Percentiles rank a stretch among this genome's conserved stretches.
phyloP scores from a whole-genome alignment of 805 yeast genomes.

The Brettanomyces custersianus region DNA sequence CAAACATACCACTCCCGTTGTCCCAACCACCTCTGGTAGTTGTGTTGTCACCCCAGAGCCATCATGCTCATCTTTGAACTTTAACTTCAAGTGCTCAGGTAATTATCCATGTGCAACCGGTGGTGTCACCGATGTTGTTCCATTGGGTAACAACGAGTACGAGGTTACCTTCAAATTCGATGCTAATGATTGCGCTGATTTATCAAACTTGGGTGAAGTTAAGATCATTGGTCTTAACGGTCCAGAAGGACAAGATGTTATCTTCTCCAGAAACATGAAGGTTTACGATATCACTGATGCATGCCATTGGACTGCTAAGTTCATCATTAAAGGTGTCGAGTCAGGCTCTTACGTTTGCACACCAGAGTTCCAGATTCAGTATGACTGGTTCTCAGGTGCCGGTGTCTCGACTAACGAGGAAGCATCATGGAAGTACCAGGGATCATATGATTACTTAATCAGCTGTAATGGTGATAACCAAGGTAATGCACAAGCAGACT shows the following conservation, averaged over 20 bases:
- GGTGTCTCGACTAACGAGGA: conserved; percentile 4
- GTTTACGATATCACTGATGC: conserved; percentile 14
- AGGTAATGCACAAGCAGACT: conserved; percentile 19
- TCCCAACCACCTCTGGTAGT: no score
- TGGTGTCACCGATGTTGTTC: conserved; percentile 1
- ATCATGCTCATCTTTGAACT: conserved; percentile 3
- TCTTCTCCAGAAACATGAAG: conserved; percentile 12
- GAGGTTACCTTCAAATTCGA: conserved; percentile 5
- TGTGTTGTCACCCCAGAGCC: conserved; percentile 3
- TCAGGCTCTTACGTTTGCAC: conserved; percentile 9
- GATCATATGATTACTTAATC: conserved; percentile 13
- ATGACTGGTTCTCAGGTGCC: conserved; percentile 19
- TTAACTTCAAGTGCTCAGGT: conserved; percentile 1
- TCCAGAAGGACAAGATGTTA: conserved; percentile 12
- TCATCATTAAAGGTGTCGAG: conserved; percentile 13
- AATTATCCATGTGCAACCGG: conserved; percentile 9
- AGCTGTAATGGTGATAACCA: conserved; percentile 16
- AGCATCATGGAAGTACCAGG: neutral
- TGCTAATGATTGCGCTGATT: conserved; percentile 3
- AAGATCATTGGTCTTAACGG: conserved; percentile 16
- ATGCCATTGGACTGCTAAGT: conserved; percentile 15
- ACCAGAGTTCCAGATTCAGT: conserved; percentile 19
- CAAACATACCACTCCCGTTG: no score
- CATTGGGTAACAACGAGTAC: conserved; percentile 3
- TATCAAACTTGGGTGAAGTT: conserved; percentile 8